Conservation (phyloP, 768 basidiomycete species). For the Candolleomyces eurysporus region DNA sequence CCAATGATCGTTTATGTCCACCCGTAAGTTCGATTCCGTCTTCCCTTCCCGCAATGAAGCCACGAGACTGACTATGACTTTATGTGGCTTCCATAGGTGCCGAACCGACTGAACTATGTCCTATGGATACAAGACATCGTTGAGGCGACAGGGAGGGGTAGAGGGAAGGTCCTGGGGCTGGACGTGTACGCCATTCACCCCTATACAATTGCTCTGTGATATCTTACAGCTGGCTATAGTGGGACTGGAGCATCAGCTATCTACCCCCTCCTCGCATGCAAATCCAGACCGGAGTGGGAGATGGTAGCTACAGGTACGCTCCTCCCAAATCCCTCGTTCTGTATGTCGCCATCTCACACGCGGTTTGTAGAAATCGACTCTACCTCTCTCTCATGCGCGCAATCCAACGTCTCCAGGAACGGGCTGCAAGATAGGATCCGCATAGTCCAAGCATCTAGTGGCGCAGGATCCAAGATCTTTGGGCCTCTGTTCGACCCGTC, state of each 20-base stretch:
- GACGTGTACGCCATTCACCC: slow-evolving; percentile 60
- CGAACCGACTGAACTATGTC: slow-evolving; percentile 76
- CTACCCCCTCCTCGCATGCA: slow-evolving; percentile 77
- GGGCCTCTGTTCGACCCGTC: not conserved
- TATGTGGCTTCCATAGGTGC: not conserved
- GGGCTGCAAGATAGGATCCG: slow-evolving; percentile 48
- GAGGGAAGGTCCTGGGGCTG: slow-evolving; percentile 42
- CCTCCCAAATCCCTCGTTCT: no score
- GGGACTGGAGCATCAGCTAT: slow-evolving; percentile 92
- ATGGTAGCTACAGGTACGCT: slow-evolving; percentile 53
- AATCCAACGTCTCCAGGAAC: slow-evolving; percentile 58
- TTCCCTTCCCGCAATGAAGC: no score
- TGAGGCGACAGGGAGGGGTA: slow-evolving; percentile 11
- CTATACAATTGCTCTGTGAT: not conserved
- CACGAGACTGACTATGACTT: no score
- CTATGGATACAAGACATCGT: slow-evolving; percentile 81
- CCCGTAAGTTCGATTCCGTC: slow-evolving; percentile 45
- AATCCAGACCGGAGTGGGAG: slow-evolving; percentile 48
- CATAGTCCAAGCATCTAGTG: slow-evolving; percentile 29
- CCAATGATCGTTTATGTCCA: slow-evolving; percentile 78
- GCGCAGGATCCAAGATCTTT: not conserved
- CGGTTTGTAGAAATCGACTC: slow-evolving; percentile 63
- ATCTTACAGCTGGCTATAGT: slow-evolving; percentile 32
- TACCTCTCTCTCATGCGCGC: slow-evolving; percentile 55
- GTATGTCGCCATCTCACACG: no score